A percentile compares a stretch with the other conserved stretches of the same genome.
phyloP scores from a whole-genome alignment of 192 early-diverging fungal genomes.

The Backusella westeae region DNA sequence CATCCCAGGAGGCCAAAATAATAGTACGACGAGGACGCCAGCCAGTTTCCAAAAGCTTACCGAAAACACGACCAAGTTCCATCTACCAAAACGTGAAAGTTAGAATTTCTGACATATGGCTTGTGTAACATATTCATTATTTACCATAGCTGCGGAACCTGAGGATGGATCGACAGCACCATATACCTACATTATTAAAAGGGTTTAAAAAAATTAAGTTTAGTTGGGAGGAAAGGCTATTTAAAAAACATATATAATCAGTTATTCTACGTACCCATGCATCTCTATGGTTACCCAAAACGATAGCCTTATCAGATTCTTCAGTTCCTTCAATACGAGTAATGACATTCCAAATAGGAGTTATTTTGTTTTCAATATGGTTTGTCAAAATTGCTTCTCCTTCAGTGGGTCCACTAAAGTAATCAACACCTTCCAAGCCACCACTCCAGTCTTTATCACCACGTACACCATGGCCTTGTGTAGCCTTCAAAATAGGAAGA shows the following conservation, averaged over 20 bases:
- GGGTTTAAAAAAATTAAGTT: background rate
- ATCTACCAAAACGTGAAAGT: constrained; percentile 13
- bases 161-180: constrained; percentile 66
- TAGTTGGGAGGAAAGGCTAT: background rate
- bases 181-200: constrained; percentile 28
- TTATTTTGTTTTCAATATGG: constrained; percentile 49
- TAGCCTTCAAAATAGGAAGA: constrained; percentile 54
- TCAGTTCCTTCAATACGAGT: constrained; percentile 57
- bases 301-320: constrained; percentile 53
- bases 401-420: constrained; percentile 60
- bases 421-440: constrained; percentile 50
- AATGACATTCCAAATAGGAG: constrained; percentile 65
- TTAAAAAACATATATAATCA: background rate
- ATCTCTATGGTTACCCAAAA: constrained; percentile 62
- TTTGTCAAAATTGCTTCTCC: constrained; percentile 53
- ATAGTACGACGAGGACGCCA: constrained; percentile 68
- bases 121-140: background rate
- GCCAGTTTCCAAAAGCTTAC: constrained; percentile 54
- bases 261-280: constrained; percentile 48
- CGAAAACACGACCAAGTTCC: constrained; percentile 55
- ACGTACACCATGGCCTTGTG: constrained; percentile 44
- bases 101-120: background rate
- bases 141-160: constrained; percentile 54
- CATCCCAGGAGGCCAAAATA: constrained; percentile 70
- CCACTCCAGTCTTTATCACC: constrained; percentile 46